phyloP scores from a whole-genome alignment of 805 yeast species.

The Allodekkera sacchari region DNA sequence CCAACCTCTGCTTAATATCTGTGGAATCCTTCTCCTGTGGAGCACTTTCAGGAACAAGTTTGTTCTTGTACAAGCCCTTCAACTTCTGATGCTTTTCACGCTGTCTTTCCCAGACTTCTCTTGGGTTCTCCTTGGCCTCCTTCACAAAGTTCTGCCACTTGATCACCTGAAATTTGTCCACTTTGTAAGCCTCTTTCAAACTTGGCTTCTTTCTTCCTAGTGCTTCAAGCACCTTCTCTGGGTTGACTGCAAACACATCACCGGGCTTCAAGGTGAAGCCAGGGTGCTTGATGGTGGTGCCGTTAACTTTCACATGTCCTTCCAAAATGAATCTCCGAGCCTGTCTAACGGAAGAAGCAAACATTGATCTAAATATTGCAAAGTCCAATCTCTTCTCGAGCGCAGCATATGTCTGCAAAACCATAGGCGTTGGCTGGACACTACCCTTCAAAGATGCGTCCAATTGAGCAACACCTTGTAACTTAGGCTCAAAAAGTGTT shows the following conservation, averaged over 20 bases:
- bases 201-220: slow-evolving; percentile 82
- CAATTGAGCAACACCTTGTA: slow-evolving; percentile 82
- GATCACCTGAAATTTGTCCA: slow-evolving; percentile 64
- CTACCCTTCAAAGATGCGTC: slow-evolving; percentile 69
- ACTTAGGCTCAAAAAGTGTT: slow-evolving; percentile 54
- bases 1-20: slow-evolving; percentile 23
- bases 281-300: slow-evolving; percentile 69
- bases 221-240: slow-evolving; percentile 78
- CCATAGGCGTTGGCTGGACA: slow-evolving; percentile 64
- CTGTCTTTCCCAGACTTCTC: slow-evolving; percentile 44
- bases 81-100: slow-evolving; percentile 34
- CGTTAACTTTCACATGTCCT: slow-evolving; percentile 83
- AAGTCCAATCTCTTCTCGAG: slow-evolving; percentile 84
- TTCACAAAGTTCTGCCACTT: slow-evolving; percentile 71
- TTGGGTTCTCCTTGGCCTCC: slow-evolving; percentile 48
- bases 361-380: slow-evolving; percentile 85
- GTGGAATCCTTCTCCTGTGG: slow-evolving; percentile 11
- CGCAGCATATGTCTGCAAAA: slow-evolving; percentile 81
- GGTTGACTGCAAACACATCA: slow-evolving; percentile 78
- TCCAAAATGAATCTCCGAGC: slow-evolving; percentile 81
- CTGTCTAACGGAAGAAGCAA: slow-evolving; percentile 89
- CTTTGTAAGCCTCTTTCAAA: slow-evolving; percentile 52
- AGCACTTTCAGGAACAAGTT: slow-evolving; percentile 14
- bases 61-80: slow-evolving; percentile 21
- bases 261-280: slow-evolving; percentile 73